Percentiles rank a stretch among this genome's conserved stretches.
Conservation (phyloP, 306 rosid genomes). For the Coriaria nepalensis region DNA sequence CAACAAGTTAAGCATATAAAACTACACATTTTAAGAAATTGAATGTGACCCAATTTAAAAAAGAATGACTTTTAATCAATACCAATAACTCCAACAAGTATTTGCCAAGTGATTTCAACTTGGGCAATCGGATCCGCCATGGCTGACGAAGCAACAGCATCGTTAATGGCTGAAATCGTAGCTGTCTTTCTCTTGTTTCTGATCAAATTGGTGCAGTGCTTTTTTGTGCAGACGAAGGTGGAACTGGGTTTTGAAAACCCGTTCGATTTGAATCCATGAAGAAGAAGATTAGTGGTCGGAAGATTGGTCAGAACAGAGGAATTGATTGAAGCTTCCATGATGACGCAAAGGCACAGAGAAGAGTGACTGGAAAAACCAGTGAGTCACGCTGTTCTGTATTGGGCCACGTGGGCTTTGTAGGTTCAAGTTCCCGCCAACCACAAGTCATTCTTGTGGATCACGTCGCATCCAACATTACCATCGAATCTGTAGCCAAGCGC, state of each 20-base stretch:
- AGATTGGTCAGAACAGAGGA: slow-evolving; percentile 11
- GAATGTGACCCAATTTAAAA: not conserved
- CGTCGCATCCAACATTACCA: no score
- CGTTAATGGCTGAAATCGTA: slow-evolving; percentile 14
- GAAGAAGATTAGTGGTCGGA: slow-evolving; percentile 8
- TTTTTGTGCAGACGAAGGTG: not conserved
- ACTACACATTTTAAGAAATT: slow-evolving; percentile 1
- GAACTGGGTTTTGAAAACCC: not conserved
- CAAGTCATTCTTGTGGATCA: slow-evolving; percentile 1
- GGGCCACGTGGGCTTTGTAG: slow-evolving; percentile 23
- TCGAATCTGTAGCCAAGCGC: no score
- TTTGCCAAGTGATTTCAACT: slow-evolving; percentile 31
- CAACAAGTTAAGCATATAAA: slow-evolving; percentile 4
- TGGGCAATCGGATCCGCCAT: slow-evolving; percentile 8
- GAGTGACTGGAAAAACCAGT: no score
- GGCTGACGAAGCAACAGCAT: not conserved
- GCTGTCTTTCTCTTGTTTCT: slow-evolving; percentile 11
- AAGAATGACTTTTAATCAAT: not conserved
- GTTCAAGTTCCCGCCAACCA: slow-evolving; percentile 27
- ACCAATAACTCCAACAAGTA: slow-evolving; percentile 31
- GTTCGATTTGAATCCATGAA: slow-evolving; percentile 3
- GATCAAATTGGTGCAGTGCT: not conserved
- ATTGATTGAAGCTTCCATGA: slow-evolving; percentile 32
- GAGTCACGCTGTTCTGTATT: slow-evolving; percentile 6
- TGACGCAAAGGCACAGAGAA: not conserved